Evolutionary conservation across 805 yeast genomes (phyloP), one percentile per base, ranked within the genome.

Genomic region (Sugiyamaella americana): DNA sequence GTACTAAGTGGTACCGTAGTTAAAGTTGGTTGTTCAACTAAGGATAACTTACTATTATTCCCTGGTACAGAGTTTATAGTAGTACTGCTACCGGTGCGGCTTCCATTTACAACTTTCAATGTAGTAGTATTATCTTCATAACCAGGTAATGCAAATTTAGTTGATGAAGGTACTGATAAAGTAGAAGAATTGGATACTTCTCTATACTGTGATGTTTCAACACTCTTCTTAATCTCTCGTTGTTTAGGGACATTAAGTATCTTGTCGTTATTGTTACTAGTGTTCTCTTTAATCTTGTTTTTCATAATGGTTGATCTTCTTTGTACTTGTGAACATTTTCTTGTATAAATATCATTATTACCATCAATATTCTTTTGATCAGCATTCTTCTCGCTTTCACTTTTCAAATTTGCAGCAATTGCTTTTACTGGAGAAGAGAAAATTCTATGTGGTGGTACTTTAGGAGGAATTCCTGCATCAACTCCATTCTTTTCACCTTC

Each of bases 391-490:
- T 26, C 32, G n/a, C n/a, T n/a, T n/a, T n/a, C n/a, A n/a, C n/a
- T n/a, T n/a, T n/a, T n/a, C n/a, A n/a, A n/a, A n/a, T n/a, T n/a
- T n/a, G n/a, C n/a, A n/a, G n/a, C n/a, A 26, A 26, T 13, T 8
- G 32, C 32, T 26, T 13, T 26, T 8, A 13, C 8, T 8, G 32
- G 32, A 8, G 32, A 35, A 5, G 48, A 40, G 22, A 29, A 17
- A 4, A 39, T 34, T n/a, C 52, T 47, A 30, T 58, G 61, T 2
- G 54, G 50, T 3, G 61, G 61, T 10, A 55, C 60, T 34, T 41
- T 43, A 5, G 61, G 61, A 16, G 61, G 61, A 34, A 58, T 57
- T 1, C 61, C 61, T 11, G 56, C 58, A 39, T 57, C 54, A 2
- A 53, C 49, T 11, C 37, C 41, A 5, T 17, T 8, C 17, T 38